Evolutionary conservation across 768 basidiomycete genomes (phyloP).

Genomic region (Suillus plorans): DNA sequence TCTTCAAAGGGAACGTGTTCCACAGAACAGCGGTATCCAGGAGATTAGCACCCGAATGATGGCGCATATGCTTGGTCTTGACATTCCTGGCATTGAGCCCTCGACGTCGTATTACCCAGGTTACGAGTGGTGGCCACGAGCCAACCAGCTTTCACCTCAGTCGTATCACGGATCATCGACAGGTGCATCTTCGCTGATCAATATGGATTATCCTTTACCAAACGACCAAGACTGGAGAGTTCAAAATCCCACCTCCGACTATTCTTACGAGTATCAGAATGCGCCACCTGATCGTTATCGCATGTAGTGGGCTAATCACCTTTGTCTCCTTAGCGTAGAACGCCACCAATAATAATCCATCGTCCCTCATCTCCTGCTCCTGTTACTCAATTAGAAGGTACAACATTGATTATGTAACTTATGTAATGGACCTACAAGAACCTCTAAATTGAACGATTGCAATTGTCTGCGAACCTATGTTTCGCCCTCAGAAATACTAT

Average conservation of each 20-base stretch:
- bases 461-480: constrained; percentile 13
- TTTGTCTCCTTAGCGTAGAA: not conserved
- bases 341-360: constrained; percentile 3
- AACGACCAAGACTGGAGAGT: constrained; percentile 22
- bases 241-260: constrained; percentile 10
- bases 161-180: constrained; percentile 14
- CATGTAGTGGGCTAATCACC: constrained; percentile 15
- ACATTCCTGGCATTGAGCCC: constrained; percentile 55
- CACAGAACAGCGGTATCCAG: constrained; percentile 46
- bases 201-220: constrained; percentile 16
- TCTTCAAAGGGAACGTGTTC: constrained; percentile 24
- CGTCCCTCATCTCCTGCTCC: not conserved
- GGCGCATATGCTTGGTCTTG: constrained; percentile 71
- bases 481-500: constrained; percentile 35
- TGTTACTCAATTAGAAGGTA: not conserved
- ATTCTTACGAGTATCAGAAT: constrained; percentile 22
- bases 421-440: constrained; percentile 32
- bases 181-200: constrained; percentile 12
- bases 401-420: constrained; percentile 26
- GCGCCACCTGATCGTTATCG: constrained; percentile 19
- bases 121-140: constrained; percentile 67
- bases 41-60: constrained; percentile 64
- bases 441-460: constrained; percentile 20
- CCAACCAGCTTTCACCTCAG: constrained; percentile 15
- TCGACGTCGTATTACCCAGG: constrained; percentile 55